Evolutionary conservation across 2,329 filamentous ascomycete species (phyloP).

Genomic region (Penicillium sp.): DNA sequence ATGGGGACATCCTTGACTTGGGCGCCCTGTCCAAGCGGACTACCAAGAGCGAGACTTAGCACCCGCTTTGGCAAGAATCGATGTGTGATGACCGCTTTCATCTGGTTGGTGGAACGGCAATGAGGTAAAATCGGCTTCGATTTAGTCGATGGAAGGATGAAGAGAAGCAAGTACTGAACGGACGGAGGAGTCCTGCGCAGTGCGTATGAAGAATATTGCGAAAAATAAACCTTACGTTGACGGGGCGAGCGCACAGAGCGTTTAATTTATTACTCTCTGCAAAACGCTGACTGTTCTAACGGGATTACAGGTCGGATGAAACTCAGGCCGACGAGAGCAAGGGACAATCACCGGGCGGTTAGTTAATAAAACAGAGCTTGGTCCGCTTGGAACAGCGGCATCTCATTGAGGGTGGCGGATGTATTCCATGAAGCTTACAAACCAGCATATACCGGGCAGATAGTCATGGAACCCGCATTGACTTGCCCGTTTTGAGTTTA

Average conservation of each 20-base stretch:
- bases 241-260: neutral
- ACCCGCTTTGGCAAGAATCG: neutral
- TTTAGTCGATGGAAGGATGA: no score
- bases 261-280: neutral
- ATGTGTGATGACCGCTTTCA: slow-evolving; percentile 6
- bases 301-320: slow-evolving; percentile 1
- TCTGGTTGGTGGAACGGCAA: neutral
- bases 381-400: neutral
- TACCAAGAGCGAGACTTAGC: slow-evolving; percentile 2
- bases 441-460: slow-evolving; percentile 1
- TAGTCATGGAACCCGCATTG: neutral
- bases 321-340: neutral
- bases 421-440: slow-evolving; percentile 1
- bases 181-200: neutral
- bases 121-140: no score
- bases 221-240: neutral
- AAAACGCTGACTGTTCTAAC: neutral
- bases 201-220: neutral
- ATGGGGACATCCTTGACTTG: neutral
- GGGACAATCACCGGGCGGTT: neutral
- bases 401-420: neutral
- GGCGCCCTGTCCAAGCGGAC: neutral
- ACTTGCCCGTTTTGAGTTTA: neutral
- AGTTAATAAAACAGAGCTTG: neutral
- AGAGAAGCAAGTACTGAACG: neutral